A percentile compares a stretch with the other conserved stretches of the same genome.
Conservation (phyloP, 208 protist species). For the Trypanosoma lewisi region DNA sequence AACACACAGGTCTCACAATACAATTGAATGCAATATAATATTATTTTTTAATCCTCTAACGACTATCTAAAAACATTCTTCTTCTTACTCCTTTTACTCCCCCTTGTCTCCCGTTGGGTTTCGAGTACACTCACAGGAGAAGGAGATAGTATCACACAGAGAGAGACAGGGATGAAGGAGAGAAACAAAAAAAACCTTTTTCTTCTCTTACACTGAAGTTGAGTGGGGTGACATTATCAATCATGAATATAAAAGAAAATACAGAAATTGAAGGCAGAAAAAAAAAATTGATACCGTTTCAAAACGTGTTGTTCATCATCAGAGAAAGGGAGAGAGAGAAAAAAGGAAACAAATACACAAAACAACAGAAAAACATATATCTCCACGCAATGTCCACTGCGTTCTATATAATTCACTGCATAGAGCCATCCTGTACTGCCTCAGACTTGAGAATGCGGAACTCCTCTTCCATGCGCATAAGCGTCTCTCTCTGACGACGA, state of each 20-base stretch:
- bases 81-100: too few relatives aligned
- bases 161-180: too few relatives aligned
- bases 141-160: too few relatives aligned
- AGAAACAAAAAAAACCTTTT: slow-evolving; percentile 1
- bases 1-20: too few relatives aligned
- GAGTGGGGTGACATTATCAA: too few relatives aligned
- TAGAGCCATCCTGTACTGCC: background rate
- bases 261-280: background rate
- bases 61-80: too few relatives aligned
- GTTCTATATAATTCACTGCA: background rate
- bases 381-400: background rate
- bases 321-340: background rate
- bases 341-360: background rate
- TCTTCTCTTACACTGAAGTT: too few relatives aligned
- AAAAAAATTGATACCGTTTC: background rate
- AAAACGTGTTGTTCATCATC: too few relatives aligned
- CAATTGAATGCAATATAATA: too few relatives aligned
- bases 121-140: background rate
- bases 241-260: background rate
- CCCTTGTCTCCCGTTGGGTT: too few relatives aligned
- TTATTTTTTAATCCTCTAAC: too few relatives aligned
- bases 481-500: slow-evolving; percentile 39
- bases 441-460: slow-evolving; percentile 39
- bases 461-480: slow-evolving; percentile 44
- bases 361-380: background rate